phyloP scores from a whole-genome alignment of 306 rosid genomes.

The Trichosanthes truncata region DNA sequence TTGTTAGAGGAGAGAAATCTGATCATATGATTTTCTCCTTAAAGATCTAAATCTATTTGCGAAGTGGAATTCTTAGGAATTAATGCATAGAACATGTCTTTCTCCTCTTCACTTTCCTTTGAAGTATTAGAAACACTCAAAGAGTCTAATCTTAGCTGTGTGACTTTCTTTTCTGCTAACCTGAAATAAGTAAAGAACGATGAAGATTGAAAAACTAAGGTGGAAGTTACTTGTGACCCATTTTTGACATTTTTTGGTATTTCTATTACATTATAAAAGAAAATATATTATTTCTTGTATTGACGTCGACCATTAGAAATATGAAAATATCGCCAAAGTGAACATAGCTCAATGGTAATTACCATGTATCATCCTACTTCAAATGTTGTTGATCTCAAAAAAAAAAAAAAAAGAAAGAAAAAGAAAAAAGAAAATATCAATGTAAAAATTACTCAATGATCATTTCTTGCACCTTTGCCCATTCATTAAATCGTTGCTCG shows the following conservation, averaged over 20 bases:
- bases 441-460: background rate
- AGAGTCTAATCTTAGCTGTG: background rate
- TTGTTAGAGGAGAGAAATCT: background rate
- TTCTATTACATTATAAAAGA: background rate
- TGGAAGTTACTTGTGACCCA: background rate
- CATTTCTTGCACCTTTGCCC: background rate
- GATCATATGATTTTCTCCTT: background rate
- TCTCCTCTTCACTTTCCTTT: background rate
- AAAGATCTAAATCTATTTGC: background rate
- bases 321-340: too few species aligned
- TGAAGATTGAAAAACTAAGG: background rate
- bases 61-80: background rate
- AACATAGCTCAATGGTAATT: too few species aligned
- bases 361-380: too few species aligned
- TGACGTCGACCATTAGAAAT: background rate
- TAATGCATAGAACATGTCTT: background rate
- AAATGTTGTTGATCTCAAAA: too few species aligned
- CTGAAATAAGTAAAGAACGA: background rate
- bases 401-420: too few species aligned
- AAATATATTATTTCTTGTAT: background rate
- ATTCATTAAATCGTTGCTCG: background rate
- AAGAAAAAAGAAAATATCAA: background rate
- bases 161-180: background rate
- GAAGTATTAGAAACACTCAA: background rate
- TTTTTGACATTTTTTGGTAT: background rate